Conservation (phyloP, 2,329 filamentous ascomycete species). For the Phialophora tarda region DNA sequence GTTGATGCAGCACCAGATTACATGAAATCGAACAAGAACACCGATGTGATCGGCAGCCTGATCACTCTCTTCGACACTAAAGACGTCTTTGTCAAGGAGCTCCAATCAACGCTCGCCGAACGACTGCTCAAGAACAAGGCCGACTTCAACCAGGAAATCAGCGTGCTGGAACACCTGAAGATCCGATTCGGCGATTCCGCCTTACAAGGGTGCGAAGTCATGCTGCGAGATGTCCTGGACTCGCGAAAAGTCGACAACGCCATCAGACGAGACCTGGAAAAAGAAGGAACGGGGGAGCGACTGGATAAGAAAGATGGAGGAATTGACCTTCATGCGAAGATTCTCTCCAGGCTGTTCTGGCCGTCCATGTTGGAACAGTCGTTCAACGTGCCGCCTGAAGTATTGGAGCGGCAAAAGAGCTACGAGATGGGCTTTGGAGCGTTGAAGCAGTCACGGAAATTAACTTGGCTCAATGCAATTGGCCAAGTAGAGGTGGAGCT, state of each 20-base stretch:
- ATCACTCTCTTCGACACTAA: conserved; percentile 87
- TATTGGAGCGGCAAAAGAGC: conserved; percentile 64
- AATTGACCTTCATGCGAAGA: conserved; percentile 73
- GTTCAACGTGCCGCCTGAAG: conserved; percentile 54
- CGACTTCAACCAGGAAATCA: conserved; percentile 77
- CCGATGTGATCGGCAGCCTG: conserved; percentile 89
- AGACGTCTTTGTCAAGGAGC: conserved; percentile 91
- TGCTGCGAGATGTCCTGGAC: conserved; percentile 91
- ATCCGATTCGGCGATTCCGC: conserved; percentile 83
- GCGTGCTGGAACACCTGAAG: conserved; percentile 85
- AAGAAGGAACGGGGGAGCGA: conserved; percentile 39
- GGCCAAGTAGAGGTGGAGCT: conserved; percentile 81
- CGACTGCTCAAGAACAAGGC: conserved; percentile 70
- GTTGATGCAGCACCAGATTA: conserved; percentile 93
- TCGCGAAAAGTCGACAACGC: conserved; percentile 74
- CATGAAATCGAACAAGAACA: conserved; percentile 76
- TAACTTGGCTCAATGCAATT: conserved; percentile 85
- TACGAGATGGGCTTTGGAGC: conserved; percentile 79
- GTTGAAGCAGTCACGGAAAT: conserved; percentile 81
- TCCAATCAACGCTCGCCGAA: conserved; percentile 86
- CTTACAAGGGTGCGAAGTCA: conserved; percentile 93
- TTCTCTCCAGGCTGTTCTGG: conserved; percentile 93
- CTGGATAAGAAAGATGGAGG: conserved; percentile 17
- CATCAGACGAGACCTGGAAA: conserved; percentile 62
- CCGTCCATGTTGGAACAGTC: conserved; percentile 70